phyloP scores from a whole-genome alignment of 768 basidiomycete genomes.

The Boletus rex-veris region DNA sequence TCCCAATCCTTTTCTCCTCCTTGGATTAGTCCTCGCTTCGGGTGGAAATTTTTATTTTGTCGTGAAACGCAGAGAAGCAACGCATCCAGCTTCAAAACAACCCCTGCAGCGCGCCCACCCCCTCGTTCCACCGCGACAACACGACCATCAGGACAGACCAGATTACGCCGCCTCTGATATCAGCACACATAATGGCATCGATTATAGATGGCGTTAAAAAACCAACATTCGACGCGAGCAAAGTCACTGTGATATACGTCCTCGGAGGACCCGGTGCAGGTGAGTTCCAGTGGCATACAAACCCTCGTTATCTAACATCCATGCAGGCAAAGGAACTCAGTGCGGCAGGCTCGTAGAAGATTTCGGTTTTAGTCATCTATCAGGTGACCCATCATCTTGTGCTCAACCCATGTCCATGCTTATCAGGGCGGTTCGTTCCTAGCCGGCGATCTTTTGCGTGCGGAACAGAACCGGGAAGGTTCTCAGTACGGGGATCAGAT shows the following conservation, averaged over 20 bases:
- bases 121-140: conserved; percentile 57
- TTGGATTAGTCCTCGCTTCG: conserved; percentile 53
- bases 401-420: conserved; percentile 6
- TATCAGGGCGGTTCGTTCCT: conserved; percentile 6
- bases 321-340: conserved; percentile 91
- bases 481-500: conserved; percentile 84
- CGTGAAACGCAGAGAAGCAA: conserved; percentile 52
- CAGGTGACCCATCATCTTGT: conserved; percentile 50
- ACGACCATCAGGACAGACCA: conserved; percentile 18
- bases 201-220: neutral
- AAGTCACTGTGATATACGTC: conserved; percentile 90
- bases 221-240: conserved; percentile 54
- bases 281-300: conserved; percentile 29
- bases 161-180: conserved; percentile 4
- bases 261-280: conserved; percentile 97
- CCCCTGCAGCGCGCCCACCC: conserved; percentile 63
- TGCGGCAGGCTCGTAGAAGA: conserved; percentile 80
- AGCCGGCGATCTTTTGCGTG: conserved; percentile 98
- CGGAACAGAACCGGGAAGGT: conserved; percentile 84
- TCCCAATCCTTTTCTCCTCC: conserved; percentile 64
- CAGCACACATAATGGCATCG: conserved; percentile 14
- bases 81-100: conserved; percentile 57
- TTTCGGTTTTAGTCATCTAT: conserved; percentile 89
- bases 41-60: conserved; percentile 56
- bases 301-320: conserved; percentile 4